These are phyloP conservation scores for Epithemia pelagica DNA, from an alignment of 108 stramenopile genomes.

Conservation along the genomic window DNA sequence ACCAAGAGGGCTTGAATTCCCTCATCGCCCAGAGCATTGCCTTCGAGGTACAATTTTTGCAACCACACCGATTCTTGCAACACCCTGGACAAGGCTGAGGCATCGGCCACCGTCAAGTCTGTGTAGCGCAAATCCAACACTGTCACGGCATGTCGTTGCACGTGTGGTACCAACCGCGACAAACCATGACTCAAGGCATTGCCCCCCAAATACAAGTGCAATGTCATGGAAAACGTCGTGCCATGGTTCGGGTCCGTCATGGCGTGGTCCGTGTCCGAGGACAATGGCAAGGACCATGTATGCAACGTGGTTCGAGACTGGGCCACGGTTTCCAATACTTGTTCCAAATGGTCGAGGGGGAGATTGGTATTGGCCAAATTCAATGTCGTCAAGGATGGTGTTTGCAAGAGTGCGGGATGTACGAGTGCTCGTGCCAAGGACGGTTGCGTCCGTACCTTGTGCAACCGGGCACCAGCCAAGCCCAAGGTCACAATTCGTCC, in stretches of 20 bases:
- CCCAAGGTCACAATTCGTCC: conserved; percentile 12
- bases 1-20: no score
- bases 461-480: conserved; percentile 8
- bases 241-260: no score
- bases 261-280: no score
- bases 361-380: conserved; percentile 16
- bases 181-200: not conserved
- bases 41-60: not conserved
- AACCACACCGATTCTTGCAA: not conserved
- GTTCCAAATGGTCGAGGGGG: not conserved
- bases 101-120: conserved; percentile 4
- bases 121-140: not conserved
- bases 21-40: not conserved
- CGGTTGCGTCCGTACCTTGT: not conserved
- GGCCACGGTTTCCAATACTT: no score
- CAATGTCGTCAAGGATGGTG: conserved; percentile 2
- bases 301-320: no score
- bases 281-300: no score
- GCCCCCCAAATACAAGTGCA: not conserved
- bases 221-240: no score
- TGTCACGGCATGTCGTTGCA: not conserved
- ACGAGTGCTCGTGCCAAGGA: not conserved
- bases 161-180: not conserved
- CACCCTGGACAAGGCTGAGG: not conserved
- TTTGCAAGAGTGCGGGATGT: not conserved